Base-by-base conservation (phyloP, 2,329 filamentous ascomycete genomes). In the Coleophoma eucalyptorum region DNA sequence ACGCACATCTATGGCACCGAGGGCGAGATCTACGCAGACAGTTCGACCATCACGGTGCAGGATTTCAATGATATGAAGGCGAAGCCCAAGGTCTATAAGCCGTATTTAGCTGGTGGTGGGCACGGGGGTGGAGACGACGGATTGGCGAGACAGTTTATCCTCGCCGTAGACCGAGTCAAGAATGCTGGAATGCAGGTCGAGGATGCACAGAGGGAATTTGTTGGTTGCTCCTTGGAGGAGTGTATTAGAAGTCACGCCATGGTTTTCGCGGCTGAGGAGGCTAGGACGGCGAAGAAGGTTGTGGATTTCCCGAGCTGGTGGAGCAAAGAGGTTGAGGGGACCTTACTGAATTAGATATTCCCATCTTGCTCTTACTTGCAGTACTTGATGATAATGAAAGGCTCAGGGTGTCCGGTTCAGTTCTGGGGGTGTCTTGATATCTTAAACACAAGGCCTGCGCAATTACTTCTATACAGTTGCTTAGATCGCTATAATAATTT, bases 231-330 rank as follows among this genome's bases (percentile, higher is more conserved):
- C 12, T 71, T 96, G 7, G 90, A 96, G 50, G 94, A 97, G 64
- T 83, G 87, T 1, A 78, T 97, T n/a, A 78, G 87, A 45, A 96
- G 90, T 63, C 94, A 97, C 71, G 92, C 89, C 2, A 81, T 94
- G 70, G 93, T 97, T 0, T 99, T 97, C 73, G 92, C 90, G 20
- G 94, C 93, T 0, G 94, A 97, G 70, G 88, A 96, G 61, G 90
- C 93, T 5, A 80, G 93, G 62, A 75, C 73, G 46, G 76, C 78
- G 46, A 82, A 79, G 62, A 84, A 79, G 64, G 84, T 94, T 7
- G 71, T 97, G 4, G 78, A 87, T 58, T 97, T 89, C 84, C 70
- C 72, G 41, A 69, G 77, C 43, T 96, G 90, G 89, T 96, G 90
- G 90, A 69, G 71, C 32, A 65, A 69, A 52, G 74, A 82, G 56